phyloP scores from a whole-genome alignment of 805 yeast species.

The Metschnikowia matae region DNA sequence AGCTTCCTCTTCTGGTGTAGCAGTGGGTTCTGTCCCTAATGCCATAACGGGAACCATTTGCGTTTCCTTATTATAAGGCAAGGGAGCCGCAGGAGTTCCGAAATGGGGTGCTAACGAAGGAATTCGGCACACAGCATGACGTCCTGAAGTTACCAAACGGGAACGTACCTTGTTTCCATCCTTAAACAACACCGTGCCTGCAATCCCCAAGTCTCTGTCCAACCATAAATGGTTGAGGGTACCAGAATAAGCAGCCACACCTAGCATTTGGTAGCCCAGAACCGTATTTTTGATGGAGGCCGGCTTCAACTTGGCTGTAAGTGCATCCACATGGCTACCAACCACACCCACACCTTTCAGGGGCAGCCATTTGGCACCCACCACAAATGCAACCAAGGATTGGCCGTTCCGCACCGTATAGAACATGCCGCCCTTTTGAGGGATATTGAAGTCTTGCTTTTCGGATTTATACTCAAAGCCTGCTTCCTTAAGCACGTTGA shows the following conservation, averaged over 20 bases:
- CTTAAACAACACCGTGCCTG: constrained; percentile 32
- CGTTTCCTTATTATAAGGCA: constrained; percentile 34
- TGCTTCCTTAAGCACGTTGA: constrained; percentile 18
- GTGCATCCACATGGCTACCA: constrained; percentile 37
- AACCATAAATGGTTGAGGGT: constrained; percentile 33
- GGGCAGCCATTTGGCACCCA: constrained; percentile 37
- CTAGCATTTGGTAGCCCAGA: constrained; percentile 34
- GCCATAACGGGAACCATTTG: constrained; percentile 39
- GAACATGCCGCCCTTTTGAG: constrained; percentile 19
- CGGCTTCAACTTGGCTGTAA: constrained; percentile 35
- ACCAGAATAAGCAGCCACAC: constrained; percentile 42
- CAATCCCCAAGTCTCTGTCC: constrained; percentile 41
- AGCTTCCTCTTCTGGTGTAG: constrained; percentile 27
- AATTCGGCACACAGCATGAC: constrained; percentile 35
- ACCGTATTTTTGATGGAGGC: constrained; percentile 18
- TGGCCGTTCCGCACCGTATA: constrained; percentile 31
- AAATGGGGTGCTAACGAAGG: constrained; percentile 41
- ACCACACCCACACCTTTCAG: constrained; percentile 24
- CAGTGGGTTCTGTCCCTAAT: constrained; percentile 10
- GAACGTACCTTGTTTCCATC: constrained; percentile 17
- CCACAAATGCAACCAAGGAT: constrained; percentile 33
- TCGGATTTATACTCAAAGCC: constrained; percentile 31
- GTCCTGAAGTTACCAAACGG: constrained; percentile 29
- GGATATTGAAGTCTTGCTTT: constrained; percentile 11
- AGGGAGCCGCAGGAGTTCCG: constrained; percentile 23